These are phyloP conservation scores for Davidsoniella eucalypti DNA, from an alignment of 2,329 filamentous ascomycete genomes.

Conservation along the genomic window DNA sequence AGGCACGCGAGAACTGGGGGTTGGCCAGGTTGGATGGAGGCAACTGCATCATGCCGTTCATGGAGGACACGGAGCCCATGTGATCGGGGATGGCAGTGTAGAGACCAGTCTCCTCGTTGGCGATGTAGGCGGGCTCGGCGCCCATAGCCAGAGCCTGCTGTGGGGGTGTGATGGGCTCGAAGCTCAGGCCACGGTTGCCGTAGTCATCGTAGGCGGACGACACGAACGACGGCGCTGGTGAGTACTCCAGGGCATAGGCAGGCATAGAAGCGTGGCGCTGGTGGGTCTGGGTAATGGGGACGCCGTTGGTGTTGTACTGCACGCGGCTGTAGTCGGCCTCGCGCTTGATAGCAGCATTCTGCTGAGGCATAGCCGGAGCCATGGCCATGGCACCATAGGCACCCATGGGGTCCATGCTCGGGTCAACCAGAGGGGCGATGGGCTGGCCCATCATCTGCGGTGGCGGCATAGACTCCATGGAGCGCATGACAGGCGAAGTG, in stretches of 20 bases:
- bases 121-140: slow-evolving; percentile 87
- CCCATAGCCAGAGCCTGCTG: slow-evolving; percentile 72
- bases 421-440: slow-evolving; percentile 39
- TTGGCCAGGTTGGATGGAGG: slow-evolving; percentile 71
- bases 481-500: slow-evolving; percentile 75
- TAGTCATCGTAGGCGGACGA: slow-evolving; percentile 99
- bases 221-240: slow-evolving; percentile 89
- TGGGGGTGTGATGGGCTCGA: slow-evolving; percentile 89
- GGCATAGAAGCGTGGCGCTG: slow-evolving; percentile 98
- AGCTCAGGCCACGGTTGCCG: slow-evolving; percentile 88
- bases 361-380: slow-evolving; percentile 51
- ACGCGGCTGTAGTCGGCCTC: slow-evolving; percentile 70
- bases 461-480: slow-evolving; percentile 86
- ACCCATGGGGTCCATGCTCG: slow-evolving; percentile 54
- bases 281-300: slow-evolving; percentile 67
- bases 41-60: slow-evolving; percentile 82
- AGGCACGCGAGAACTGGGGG: slow-evolving; percentile 61
- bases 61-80: slow-evolving; percentile 49
- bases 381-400: slow-evolving; percentile 54
- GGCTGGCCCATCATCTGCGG: slow-evolving; percentile 58
- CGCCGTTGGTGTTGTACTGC: slow-evolving; percentile 84
- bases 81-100: slow-evolving; percentile 92
- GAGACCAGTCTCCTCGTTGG: slow-evolving; percentile 90
- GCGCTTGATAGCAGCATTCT: slow-evolving; percentile 54
- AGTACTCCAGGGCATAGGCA: slow-evolving; percentile 87